These are phyloP conservation scores for Heritiera fomes DNA, from an alignment of 345 rosid genomes.

Conservation along the genomic window DNA sequence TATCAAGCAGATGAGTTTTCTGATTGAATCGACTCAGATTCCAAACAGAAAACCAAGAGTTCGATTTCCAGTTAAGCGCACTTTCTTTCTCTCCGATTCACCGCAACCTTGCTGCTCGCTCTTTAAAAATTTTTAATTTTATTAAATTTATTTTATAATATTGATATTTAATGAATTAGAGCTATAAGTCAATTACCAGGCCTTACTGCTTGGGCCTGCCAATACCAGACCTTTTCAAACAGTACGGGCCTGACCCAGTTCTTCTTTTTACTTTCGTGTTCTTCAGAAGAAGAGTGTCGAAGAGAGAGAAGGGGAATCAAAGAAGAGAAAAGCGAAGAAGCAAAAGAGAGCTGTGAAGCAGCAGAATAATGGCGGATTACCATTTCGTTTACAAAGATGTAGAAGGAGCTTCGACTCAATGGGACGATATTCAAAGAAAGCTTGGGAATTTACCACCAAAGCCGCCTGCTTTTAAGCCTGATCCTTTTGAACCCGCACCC, in stretches of 20 bases:
- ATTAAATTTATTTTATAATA: no score
- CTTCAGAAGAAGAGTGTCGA: neutral
- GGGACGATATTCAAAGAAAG: slow-evolving; percentile 98
- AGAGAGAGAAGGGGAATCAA: neutral
- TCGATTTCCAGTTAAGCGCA: neutral
- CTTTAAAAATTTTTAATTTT: no score
- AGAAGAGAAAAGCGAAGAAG: neutral
- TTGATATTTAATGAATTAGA: no score
- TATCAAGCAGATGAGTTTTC: neutral
- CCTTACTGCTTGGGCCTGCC: neutral
- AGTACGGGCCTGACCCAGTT: neutral
- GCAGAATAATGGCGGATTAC: slow-evolving; percentile 74
- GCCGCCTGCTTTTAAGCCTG: slow-evolving; percentile 86
- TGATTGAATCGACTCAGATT: slow-evolving; percentile 20
- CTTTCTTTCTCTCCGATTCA: neutral
- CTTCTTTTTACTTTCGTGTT: neutral
- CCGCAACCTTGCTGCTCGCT: neutral
- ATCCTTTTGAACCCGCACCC: slow-evolving; percentile 66
- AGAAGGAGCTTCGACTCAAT: slow-evolving; percentile 95
- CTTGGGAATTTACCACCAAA: slow-evolving; percentile 85
- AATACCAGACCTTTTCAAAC: neutral
- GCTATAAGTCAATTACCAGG: neutral
- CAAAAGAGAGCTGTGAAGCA: neutral
- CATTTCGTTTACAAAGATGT: slow-evolving; percentile 94
- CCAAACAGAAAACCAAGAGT: neutral